These are phyloP conservation scores for Tricholomella constricta DNA, from an alignment of 768 basidiomycete species.

Conservation along the genomic window DNA sequence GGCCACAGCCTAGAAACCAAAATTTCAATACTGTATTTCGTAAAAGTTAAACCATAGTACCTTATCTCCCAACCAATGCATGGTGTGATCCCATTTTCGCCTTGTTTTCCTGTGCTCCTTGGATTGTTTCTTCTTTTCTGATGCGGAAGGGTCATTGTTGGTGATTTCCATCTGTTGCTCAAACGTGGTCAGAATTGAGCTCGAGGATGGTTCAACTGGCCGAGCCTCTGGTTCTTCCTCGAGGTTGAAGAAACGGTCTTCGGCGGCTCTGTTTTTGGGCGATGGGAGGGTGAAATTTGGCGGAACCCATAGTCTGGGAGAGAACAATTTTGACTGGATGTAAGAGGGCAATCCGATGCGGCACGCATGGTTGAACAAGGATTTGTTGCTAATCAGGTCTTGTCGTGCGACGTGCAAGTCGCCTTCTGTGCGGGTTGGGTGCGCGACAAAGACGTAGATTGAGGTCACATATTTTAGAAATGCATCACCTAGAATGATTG, in stretches of 20 bases:
- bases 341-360: slow-evolving; percentile 66
- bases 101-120: slow-evolving; percentile 26
- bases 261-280: background rate
- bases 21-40: slow-evolving; percentile 1
- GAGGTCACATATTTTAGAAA: slow-evolving; percentile 81
- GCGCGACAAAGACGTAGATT: slow-evolving; percentile 70
- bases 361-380: slow-evolving; percentile 56
- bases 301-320: slow-evolving; percentile 67
- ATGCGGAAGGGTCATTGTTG: background rate
- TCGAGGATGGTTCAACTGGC: background rate
- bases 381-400: slow-evolving; percentile 73
- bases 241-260: background rate
- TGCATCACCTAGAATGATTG: slow-evolving; percentile 60
- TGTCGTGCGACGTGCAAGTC: slow-evolving; percentile 67
- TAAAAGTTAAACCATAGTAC: slow-evolving; percentile 34
- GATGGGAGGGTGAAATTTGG: slow-evolving; percentile 35
- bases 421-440: slow-evolving; percentile 66
- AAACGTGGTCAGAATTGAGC: background rate
- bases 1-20: slow-evolving; percentile 60
- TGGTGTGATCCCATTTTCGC: slow-evolving; percentile 38
- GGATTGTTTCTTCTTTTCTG: slow-evolving; percentile 1
- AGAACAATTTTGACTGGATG: slow-evolving; percentile 73
- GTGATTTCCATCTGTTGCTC: background rate
- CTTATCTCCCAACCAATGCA: slow-evolving; percentile 76
- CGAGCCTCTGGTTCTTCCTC: background rate